Conservation (phyloP, 2,329 filamentous ascomycete species). For the Hyphodiscus sp. region DNA sequence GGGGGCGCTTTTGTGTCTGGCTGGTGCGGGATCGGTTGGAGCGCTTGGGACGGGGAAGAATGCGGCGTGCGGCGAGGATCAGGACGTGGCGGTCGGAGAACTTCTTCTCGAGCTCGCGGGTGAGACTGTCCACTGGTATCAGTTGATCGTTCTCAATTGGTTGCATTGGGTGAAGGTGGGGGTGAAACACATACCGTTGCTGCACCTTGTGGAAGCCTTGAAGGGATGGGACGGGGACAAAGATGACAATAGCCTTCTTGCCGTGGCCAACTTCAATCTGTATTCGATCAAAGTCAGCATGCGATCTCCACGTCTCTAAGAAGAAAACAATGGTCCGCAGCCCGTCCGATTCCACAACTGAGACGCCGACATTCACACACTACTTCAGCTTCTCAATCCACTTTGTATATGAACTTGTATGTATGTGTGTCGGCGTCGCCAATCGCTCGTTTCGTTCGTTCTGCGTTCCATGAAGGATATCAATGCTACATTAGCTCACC, state of each 20-base stretch:
- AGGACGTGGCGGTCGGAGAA: conserved; percentile 99
- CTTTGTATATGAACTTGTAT: conserved; percentile 13
- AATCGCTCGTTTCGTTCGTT: conserved; percentile 11
- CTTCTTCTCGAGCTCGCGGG: conserved; percentile 99
- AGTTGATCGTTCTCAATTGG: background rate
- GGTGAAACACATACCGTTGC: conserved; percentile 73
- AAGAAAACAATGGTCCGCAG: conserved; percentile 56
- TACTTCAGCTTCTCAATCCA: conserved; percentile 24
- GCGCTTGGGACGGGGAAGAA: conserved; percentile 96
- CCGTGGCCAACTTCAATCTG: conserved; percentile 99
- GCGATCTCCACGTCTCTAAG: conserved; percentile 57
- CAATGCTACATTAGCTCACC: conserved; percentile 60
- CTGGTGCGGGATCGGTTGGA: conserved; percentile 93
- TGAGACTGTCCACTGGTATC: conserved; percentile 57
- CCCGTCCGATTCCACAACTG: conserved; percentile 60
- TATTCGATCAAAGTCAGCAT: conserved; percentile 63
- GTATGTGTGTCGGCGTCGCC: conserved; percentile 22
- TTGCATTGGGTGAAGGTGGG: background rate
- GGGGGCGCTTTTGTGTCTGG: conserved; percentile 98
- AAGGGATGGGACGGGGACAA: conserved; percentile 99
- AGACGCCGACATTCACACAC: conserved; percentile 24
- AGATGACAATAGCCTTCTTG: conserved; percentile 99
- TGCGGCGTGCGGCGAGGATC: conserved; percentile 97
- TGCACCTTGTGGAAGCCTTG: conserved; percentile 98
- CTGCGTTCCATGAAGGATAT: conserved; percentile 12